Evolutionary conservation across 2,329 filamentous ascomycete species (phyloP), one percentile per base, ranked within the genome.

Genomic region (Curvularia verruculosa): DNA sequence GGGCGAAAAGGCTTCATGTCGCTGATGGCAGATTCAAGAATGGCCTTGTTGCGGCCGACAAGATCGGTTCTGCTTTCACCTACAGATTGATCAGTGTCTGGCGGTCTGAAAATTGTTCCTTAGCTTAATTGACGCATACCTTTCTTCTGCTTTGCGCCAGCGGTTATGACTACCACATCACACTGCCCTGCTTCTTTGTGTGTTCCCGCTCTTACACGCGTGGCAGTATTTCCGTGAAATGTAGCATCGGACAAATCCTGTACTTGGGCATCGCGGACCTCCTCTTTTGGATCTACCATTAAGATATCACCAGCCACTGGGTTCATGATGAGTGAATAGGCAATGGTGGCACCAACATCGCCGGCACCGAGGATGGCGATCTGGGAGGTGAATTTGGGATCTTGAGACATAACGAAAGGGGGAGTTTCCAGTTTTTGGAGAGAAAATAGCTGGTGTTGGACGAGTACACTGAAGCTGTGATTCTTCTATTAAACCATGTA

Each of bases 321-420:
- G 47, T 67, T 64, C 54, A 68, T 56, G 56, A 68, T 66, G n/a
- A 68, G 59, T 8, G 62, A 66, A 56, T 64, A 67, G 19, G 66
- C 64, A 13, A 68, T 66, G 0, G 66, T 68, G 5, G 66, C 63
- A 26, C 66, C 66, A 6, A 68, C 66, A 46, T 67, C 60, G 31
- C 66, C 66, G 8, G 66, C 66, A 46, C 66, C 64, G 48, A 67
- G 56, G 15, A 68, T 61, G 53, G 66, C 66, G 9, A 68, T 64
- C 9, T 59, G 58, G 10, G 63, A 66, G 6, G 66, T 68, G 43
- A 58, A 56, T 31, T 66, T 66, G 6, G 64, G 12, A 40, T 56
- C 47, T 44, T 52, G 45, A 36, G 60, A 41, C 60, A 65, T 67
- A 24, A 0, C 49, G 49, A 12, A 23, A 48, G 3, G 1, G 15